phyloP scores from a whole-genome alignment of 441 rosid genomes.

The Jatropha podagrica region DNA sequence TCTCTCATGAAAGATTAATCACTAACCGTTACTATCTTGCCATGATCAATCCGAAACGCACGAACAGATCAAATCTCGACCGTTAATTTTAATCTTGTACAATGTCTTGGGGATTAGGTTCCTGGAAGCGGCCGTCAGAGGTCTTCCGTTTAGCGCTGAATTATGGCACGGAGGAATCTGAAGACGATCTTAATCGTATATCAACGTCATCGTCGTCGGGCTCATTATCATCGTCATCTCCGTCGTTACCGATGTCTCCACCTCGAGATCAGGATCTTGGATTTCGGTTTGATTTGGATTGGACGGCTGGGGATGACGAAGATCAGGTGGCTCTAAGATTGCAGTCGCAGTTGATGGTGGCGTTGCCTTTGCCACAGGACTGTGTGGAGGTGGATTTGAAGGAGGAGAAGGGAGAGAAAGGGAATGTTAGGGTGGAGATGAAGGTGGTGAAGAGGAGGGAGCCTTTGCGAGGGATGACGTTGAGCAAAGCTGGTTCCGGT shows the following conservation, averaged over 20 bases:
- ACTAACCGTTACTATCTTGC: background rate
- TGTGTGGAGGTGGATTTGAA: constrained; percentile 62
- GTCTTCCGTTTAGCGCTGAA: constrained; percentile 65
- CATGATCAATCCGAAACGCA: constrained; percentile 9
- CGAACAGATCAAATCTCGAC: constrained; percentile 16
- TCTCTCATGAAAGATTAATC: background rate
- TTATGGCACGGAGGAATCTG: constrained; percentile 71
- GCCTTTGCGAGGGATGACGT: constrained; percentile 63
- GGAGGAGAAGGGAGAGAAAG: constrained; percentile 29
- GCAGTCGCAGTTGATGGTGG: constrained; percentile 94
- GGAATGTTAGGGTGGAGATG: constrained; percentile 59
- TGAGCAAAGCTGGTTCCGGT: constrained; percentile 77
- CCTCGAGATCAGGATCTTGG: constrained; percentile 66
- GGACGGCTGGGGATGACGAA: constrained; percentile 90
- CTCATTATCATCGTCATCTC: constrained; percentile 34
- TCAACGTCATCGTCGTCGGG: constrained; percentile 39
- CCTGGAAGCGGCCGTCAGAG: constrained; percentile 87
- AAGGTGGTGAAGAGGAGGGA: constrained; percentile 79
- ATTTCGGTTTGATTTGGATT: constrained; percentile 76
- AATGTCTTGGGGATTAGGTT: constrained; percentile 92
- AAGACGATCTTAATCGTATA: constrained; percentile 48
- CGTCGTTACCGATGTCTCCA: constrained; percentile 14
- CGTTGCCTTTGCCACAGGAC: constrained; percentile 83
- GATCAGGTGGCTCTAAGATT: constrained; percentile 81
- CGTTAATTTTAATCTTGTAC: constrained; percentile 15